Conservation (phyloP, 352 stramenopile species). For the Phytophthora ohioensis region DNA sequence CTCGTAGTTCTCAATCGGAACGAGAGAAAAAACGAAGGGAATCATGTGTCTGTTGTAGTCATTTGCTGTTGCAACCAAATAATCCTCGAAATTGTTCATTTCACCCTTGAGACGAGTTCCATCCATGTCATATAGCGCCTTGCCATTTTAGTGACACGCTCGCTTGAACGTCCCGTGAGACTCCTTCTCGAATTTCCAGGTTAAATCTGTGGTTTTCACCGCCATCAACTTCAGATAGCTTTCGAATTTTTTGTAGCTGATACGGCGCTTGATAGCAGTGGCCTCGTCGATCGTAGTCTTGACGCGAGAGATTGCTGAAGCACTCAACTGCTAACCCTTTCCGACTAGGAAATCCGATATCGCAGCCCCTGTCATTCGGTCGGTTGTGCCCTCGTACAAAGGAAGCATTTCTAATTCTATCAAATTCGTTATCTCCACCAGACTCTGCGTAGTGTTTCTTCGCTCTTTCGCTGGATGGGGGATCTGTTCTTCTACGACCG, state of each 20-base stretch:
- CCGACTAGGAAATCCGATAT: background rate
- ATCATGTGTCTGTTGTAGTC: conserved; percentile 42
- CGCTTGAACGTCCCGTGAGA: conserved; percentile 3
- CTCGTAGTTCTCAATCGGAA: conserved; percentile 32
- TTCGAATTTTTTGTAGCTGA: conserved; percentile 10
- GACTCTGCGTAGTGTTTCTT: conserved; percentile 14
- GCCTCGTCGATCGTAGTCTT: background rate
- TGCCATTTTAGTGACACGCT: background rate
- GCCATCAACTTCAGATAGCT: conserved; percentile 19
- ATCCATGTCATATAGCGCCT: conserved; percentile 16
- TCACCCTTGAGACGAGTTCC: conserved; percentile 29
- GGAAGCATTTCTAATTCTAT: conserved; percentile 4
- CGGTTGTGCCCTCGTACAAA: background rate
- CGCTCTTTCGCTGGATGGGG: background rate
- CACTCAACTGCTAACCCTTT: background rate
- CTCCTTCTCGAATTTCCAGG: background rate
- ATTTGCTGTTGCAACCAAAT: conserved; percentile 35
- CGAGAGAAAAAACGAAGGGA: conserved; percentile 26
- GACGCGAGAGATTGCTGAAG: background rate
- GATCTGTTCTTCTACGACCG: background rate
- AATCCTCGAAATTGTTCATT: conserved; percentile 37
- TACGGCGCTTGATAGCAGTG: background rate
- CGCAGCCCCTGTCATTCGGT: background rate
- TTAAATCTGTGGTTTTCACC: conserved; percentile 3
- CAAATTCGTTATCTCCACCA: too few relatives aligned